Base-by-base conservation (phyloP, 768 basidiomycete species). In the Suillus tomentosus region DNA sequence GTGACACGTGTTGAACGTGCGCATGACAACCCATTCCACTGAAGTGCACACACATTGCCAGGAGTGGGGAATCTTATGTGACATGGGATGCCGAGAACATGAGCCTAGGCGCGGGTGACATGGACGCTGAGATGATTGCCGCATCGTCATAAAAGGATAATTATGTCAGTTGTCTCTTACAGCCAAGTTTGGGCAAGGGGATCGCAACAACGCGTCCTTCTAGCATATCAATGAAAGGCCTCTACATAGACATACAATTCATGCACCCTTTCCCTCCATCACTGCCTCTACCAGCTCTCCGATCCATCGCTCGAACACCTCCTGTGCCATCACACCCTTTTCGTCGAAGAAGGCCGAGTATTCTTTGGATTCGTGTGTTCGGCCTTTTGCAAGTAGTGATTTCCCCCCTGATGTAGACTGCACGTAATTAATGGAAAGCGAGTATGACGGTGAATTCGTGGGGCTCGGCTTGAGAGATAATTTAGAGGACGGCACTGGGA, bases 351-450 rank as follows among this genome's bases (percentile, higher is more conserved):
- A 93, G 15, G 82, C 81, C 39, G 86, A 87, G 75, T 89, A 91
- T 22, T 81, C 79, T 50, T 82, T 81, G 17, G 81, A 80, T 9
- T 84, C 84, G 55, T 81, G 81, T 17, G 86, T 82, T 63, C 86
- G 85, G 13, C 88, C 87, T 69, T 88, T 87, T 61, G 86, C 85
- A 8, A 97, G 84, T 13, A 96, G 82, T 5, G 90, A 88, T 79
- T 96, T 96, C 61, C 95, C 95, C 43, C 87, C 87, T 57, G 89
- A 91, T 3, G 93, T 87, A 36, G 93, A 91, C 65, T 91, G 90
- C 39, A 91, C 81, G 74, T 92, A 95, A 56, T 83, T 80, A 57
- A 91, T 76, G 50, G 82, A 80, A 67, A 96, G 79, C 17, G 82
- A 76, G 76, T 95, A 95, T 55, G 83, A 81, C 31, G 92, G 90